Evolutionary conservation across 176 grass and related monocot species (phyloP).

Genomic region (Zea luxurians): DNA sequence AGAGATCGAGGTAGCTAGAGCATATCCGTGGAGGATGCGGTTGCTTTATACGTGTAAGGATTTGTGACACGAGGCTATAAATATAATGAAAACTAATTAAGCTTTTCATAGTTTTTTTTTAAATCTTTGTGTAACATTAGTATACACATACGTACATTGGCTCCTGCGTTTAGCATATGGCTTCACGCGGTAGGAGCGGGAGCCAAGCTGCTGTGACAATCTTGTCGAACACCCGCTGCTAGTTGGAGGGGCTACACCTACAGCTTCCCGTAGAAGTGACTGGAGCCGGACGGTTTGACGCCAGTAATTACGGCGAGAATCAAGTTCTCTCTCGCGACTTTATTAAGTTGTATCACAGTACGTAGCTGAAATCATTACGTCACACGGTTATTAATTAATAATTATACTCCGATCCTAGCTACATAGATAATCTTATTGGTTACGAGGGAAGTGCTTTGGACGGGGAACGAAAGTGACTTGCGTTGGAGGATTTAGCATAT

Average conservation of each 20-base stretch:
- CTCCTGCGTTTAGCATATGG: too few relatives aligned
- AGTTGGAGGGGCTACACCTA: background rate
- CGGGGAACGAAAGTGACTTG: conserved; percentile 34
- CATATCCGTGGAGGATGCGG: too few relatives aligned
- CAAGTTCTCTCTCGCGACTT: background rate
- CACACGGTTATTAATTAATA: background rate
- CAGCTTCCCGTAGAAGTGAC: conserved; percentile 14
- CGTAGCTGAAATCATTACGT: conserved; percentile 7
- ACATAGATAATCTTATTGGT: background rate
- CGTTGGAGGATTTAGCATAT: conserved; percentile 26
- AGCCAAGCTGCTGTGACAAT: background rate
- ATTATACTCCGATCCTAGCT: background rate
- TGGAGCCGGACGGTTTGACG: background rate
- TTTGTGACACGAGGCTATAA: too few relatives aligned
- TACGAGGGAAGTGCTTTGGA: conserved; percentile 27
- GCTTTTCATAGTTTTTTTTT: too few relatives aligned
- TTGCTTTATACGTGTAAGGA: too few relatives aligned
- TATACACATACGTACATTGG: too few relatives aligned
- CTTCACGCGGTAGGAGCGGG: too few relatives aligned
- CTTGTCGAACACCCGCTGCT: background rate
- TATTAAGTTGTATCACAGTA: conserved; percentile 18
- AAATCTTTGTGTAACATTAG: too few relatives aligned
- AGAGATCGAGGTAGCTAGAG: too few relatives aligned
- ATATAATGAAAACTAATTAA: too few relatives aligned
- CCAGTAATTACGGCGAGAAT: conserved; percentile 45